Conservation (phyloP, 169 alveolate genomes). For the Eimeria maxima region DNA sequence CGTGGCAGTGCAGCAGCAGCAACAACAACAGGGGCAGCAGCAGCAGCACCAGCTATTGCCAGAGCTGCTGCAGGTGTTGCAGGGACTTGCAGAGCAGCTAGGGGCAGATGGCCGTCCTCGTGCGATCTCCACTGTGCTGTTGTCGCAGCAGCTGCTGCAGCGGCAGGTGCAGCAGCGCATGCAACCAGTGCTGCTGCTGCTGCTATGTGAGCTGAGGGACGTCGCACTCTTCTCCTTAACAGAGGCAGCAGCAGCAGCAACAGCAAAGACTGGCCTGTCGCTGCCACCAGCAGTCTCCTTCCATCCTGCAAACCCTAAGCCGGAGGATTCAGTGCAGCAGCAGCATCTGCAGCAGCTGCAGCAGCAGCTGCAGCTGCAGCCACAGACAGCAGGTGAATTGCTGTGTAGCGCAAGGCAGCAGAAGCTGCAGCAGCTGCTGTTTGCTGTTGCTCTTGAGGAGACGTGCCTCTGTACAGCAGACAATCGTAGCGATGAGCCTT, state of each 20-base stretch:
- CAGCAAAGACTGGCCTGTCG: neutral
- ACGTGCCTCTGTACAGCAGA: conserved; percentile 30
- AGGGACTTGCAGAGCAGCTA: conserved; percentile 15
- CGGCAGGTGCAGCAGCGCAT: conserved; percentile 64
- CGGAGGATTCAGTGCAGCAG: neutral
- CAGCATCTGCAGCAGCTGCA: conserved; percentile 50
- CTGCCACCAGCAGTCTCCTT: neutral
- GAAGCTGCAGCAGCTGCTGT: conserved; percentile 63
- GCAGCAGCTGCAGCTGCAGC: conserved; percentile 59
- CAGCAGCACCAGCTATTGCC: conserved; percentile 27
- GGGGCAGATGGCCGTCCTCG: conserved; percentile 35
- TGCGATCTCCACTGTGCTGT: neutral
- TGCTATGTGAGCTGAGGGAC: conserved; percentile 50
- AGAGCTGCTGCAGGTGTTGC: conserved; percentile 59
- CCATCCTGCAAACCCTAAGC: neutral
- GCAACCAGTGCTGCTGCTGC: conserved; percentile 71
- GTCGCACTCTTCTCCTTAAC: conserved; percentile 18
- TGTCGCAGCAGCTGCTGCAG: conserved; percentile 68
- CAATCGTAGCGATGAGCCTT: conserved; percentile 17
- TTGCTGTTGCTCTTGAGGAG: conserved; percentile 56
- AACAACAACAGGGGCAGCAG: conserved; percentile 11
- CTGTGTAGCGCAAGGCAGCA: conserved; percentile 19
- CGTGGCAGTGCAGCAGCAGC: neutral
- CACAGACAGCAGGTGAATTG: neutral
- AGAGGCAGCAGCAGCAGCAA: conserved; percentile 59